Base-by-base conservation (phyloP, 2,329 filamentous ascomycete species). In the Colletotrichum sidae region DNA sequence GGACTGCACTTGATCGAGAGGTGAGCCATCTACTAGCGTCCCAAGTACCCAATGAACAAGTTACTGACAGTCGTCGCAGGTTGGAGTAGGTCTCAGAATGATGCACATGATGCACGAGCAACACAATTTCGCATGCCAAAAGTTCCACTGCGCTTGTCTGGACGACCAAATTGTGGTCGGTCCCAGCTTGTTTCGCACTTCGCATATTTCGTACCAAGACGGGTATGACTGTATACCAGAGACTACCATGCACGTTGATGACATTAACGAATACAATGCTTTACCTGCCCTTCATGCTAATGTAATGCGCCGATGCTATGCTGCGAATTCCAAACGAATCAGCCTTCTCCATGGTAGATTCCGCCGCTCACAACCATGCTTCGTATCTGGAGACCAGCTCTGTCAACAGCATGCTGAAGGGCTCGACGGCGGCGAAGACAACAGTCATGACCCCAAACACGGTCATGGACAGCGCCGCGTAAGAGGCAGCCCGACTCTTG, bases 1-100 rank as follows among this genome's bases (percentile, higher is more conserved):
- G 96, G 96, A 1, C 83, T 98, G 74, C 96, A 99, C 81, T 84
- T 99, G 80, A 99, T 99, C 80, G 92, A 98, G 82, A 91, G 94
- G 93, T 96, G 85, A 63, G 79, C n/a, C 17, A 25, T 55, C 33
- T 33, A 12, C 17, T 3, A 15, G 42, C 25, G 25, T 17, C 8
- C 15, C 15, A 46, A 5, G 25, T n/a, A 2, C 44, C 17, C n/a
- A 3, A 8, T 5, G 39, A 17, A n/a, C 45, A 4, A n/a, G 8
- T 33, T 15, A 34, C 57, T 51, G 34, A 64, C 91, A 94, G 80
- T 81, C 93, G 93, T 93, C 76, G 92, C 79, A 88, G 76, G 55
- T 69, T 77, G 53, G 75, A 77, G 69, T 78, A 71, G 52, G 25
- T 25, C 4, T 25, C 25, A 53, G 35, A 15, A n/a, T 13, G 42